Evolutionary conservation across 2,329 filamentous ascomycete species (phyloP), one percentile per base, ranked within the genome.

Genomic region (Fusarium sp.): DNA sequence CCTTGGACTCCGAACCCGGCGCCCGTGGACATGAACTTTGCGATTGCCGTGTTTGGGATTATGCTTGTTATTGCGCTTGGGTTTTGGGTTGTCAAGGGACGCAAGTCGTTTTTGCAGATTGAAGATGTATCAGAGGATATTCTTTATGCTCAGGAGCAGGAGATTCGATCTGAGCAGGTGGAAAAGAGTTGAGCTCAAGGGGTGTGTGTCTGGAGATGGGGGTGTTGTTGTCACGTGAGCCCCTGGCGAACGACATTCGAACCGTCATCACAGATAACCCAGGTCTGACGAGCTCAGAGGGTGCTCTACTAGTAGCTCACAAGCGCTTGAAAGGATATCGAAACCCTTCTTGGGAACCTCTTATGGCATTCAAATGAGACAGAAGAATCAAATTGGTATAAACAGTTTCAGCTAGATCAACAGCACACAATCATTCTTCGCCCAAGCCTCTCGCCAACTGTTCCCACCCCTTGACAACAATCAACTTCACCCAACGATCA

Each of bases 31-130:
- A 89, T 89, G 87, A 89, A 89, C 74, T 89, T 85, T 71, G 88
- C 88, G 2, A 88, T 89, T 73, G 87, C 84, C 0, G 87, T 89
- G 0, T 89, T 89, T 73, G 88, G 86, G 0, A 81, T 89, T 7
- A 87, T 89, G 86, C 65, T 89, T 27, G 79, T 88, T 4, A 81
- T 89, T 6, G 81, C 87, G 0, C 37, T 88, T 2, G 81, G 79
- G 0, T 89, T 89, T 68, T 90, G 87, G 87, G 79, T 87, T 33
- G 66, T 86, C 17, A 82, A 84, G 71, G 87, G 87, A 0, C 80
- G 81, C 7, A 78, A 77, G 30, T 82, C 45, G 79, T 86, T 80
- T 68, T 52, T 79, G 65, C 67, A 75, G 59, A 70, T 88, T 6
- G 69, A 74, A 1, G 66, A 70, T 1, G 1, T 68, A 8, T 59